These are phyloP conservation scores for Aurinia saxatilis DNA, from an alignment of 345 rosid genomes.

Conservation along the genomic window DNA sequence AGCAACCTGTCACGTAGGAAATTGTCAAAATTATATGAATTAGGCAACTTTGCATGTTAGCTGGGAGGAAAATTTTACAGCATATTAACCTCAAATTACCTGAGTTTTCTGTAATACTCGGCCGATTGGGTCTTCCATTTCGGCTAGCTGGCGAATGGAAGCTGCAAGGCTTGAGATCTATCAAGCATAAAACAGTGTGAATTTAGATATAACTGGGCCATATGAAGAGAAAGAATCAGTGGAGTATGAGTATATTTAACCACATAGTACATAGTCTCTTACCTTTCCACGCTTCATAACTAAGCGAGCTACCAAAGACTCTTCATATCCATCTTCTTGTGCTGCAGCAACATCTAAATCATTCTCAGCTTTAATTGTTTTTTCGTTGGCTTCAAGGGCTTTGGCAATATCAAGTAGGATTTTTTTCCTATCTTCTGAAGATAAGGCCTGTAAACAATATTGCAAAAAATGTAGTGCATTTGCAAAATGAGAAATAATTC, in stretches of 20 bases:
- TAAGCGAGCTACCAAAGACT: conserved; percentile 73
- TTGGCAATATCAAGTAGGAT: conserved; percentile 76
- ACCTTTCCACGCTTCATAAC: conserved; percentile 88
- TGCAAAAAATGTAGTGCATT: conserved; percentile 3
- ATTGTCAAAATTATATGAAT: not conserved
- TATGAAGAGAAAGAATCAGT: not conserved
- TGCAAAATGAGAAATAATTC: not conserved
- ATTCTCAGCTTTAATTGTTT: conserved; percentile 56
- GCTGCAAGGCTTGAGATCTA: conserved; percentile 76
- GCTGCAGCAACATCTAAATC: conserved; percentile 81
- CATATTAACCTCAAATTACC: conserved; percentile 36
- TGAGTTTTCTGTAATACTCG: conserved; percentile 68
- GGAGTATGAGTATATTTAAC: not conserved
- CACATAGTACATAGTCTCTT: not conserved
- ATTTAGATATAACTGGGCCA: not conserved
- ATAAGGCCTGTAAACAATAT: conserved; percentile 54
- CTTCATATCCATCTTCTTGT: conserved; percentile 64
- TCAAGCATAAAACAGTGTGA: not conserved
- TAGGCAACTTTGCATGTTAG: not conserved
- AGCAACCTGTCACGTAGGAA: conserved; percentile 50
- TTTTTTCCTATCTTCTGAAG: conserved; percentile 66
- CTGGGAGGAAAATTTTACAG: not conserved
- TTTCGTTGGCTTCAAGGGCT: conserved; percentile 77
- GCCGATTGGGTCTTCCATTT: conserved; percentile 96
- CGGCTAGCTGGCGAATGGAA: conserved; percentile 78